These are phyloP conservation scores for Cystobasidium sp. DNA, from an alignment of 1,284 basidiomycete species.

Conservation along the genomic window DNA sequence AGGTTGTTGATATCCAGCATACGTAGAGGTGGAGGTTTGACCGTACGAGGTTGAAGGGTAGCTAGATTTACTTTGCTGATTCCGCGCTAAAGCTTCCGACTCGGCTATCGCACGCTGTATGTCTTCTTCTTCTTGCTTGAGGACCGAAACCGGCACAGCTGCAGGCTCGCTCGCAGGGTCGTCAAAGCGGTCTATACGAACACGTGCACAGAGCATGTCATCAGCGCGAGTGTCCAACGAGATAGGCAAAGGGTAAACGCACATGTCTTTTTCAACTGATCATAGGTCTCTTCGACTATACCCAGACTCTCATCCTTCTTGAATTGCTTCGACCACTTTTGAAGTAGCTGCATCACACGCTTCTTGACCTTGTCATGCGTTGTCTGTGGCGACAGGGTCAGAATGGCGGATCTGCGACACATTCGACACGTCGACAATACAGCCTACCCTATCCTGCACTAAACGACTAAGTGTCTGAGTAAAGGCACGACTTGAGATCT, in stretches of 20 bases:
- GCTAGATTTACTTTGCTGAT: constrained; percentile 34
- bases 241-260: background rate
- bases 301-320: constrained; percentile 70
- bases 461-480: constrained; percentile 84
- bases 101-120: constrained; percentile 86
- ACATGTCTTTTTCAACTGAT: constrained; percentile 65
- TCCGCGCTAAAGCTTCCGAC: constrained; percentile 48
- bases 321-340: constrained; percentile 84
- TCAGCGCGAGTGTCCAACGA: too few species aligned
- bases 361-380: constrained; percentile 86
- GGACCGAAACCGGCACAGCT: constrained; percentile 28
- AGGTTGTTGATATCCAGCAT: constrained; percentile 38
- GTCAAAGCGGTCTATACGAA: constrained; percentile 26
- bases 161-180: constrained; percentile 12
- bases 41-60: constrained; percentile 50
- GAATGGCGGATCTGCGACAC: too few species aligned
- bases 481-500: constrained; percentile 87
- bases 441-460: constrained; percentile 79
- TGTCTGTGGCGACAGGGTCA: constrained; percentile 63
- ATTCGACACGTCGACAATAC: too few species aligned
- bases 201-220: background rate
- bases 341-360: constrained; percentile 73
- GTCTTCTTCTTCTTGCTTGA: constrained; percentile 66
- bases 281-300: constrained; percentile 88
- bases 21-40: constrained; percentile 50